Base-by-base conservation (phyloP, 345 rosid genomes). In the Melastoma malabathricum region DNA sequence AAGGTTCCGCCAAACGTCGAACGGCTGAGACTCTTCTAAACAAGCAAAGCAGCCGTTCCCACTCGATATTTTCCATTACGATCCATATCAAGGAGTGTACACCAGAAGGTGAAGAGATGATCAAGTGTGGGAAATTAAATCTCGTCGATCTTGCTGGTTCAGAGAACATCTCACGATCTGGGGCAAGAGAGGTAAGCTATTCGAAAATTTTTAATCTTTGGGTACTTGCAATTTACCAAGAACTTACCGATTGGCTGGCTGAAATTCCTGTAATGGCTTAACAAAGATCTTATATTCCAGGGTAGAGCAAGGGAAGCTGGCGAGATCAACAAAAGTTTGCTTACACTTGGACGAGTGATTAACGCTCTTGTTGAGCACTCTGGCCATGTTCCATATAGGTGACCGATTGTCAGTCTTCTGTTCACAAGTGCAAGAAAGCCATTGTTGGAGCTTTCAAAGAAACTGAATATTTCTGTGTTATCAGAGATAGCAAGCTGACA, bases 121-220 rank as follows among this genome's bases (percentile, higher is more conserved):
- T 92, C 64, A 92, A 84, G 67, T 84, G 95, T 46, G 98, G 98
- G 66, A 92, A 92, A 70, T 79, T 92, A 55, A 92, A 92, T 71
- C 98, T 92, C 53, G 95, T 92, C 62, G 98, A 87, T 59, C 98
- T 92, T 69, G 97, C 97, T 74, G 98, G 98, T 63, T 92, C 98
- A 5, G 97, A 92, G 75, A 92, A 92, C 73, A 92, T 92, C 69
- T 87, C 95, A 6, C 95, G 97, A 18, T 92, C 98, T 49, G 98
- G 98, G 58, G 98, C 97, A 17, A 68, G 95, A 59, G 98, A 92
- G 93, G 97, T 92, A 77, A 34, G 41, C 41, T 12, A 34, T 34
- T 34, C 9, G 10, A 34, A 34, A 34, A 6, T 34, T 12, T 34
- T 7, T 12, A 34, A 12, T 8, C 12, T 34, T 34, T 34, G 41